Evolutionary conservation across 192 early-diverging fungal species (phyloP), one percentile per base, ranked within the genome.

Genomic region (Diversispora epigaea): DNA sequence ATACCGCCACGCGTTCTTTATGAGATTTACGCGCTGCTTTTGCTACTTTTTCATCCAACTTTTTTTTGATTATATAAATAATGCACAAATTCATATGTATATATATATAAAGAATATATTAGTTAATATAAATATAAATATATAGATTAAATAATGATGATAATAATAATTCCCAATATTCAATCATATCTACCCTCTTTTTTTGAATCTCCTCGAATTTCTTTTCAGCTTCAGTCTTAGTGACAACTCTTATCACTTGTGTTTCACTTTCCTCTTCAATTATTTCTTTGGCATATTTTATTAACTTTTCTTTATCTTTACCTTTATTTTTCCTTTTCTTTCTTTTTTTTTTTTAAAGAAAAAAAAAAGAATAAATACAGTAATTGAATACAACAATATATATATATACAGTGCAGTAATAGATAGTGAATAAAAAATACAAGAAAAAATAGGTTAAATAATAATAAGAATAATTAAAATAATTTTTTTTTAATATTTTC

Each of bases 1-100:
- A 65, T 84, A 89, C 87, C 62, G 88, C 86, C 7, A 93, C 92
- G 49, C 87, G 85, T 62, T 93, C 92, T 78, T 89, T 91, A 81
- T 93, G 92, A 11, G 90, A 91, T 76, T 87, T 87, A 60, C 80
- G 68, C 0, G 91, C 92, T 15, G 82, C 82, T 77, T 92, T 90
- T 12, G 79, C 68, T 7, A 90, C 88, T 73, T 87, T 86, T 65
- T 91, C 90, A 73, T 86, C 83, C 86, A 89, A 86, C 90, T 92
- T 65, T 10, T 40, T 71, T 56, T 64, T 64, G n/a, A 40, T 17
- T 41, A 64, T 14, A 19, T 43, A 10, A 60, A 32, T 49, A 17
- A 50, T 19, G 21, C 25, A 4, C 5, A 47, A n/a, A 62, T 5
- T 10, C 5, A 7, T 15, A 79, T 15, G 19, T 6, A 0, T 15